These are phyloP conservation scores for Zarea fungicola DNA, from an alignment of 2,329 filamentous ascomycete species.

Conservation along the genomic window DNA sequence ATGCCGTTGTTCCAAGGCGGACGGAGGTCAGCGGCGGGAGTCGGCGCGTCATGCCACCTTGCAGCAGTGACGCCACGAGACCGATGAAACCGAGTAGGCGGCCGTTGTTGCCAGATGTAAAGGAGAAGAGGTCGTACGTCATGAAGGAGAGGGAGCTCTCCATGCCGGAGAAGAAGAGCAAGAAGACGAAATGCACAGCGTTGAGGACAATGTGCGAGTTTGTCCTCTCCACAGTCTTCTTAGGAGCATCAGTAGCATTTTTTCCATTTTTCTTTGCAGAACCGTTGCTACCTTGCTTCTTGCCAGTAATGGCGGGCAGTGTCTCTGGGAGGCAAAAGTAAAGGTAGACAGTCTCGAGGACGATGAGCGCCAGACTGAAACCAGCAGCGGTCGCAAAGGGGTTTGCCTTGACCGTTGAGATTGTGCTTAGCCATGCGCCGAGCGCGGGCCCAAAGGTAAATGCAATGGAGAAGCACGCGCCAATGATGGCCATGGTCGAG, in stretches of 20 bases:
- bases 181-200: slow-evolving; percentile 79
- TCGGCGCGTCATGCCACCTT: slow-evolving; percentile 84
- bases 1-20: slow-evolving; percentile 71
- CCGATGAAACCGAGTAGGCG: slow-evolving; percentile 86
- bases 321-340: slow-evolving; percentile 86
- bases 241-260: slow-evolving; percentile 18
- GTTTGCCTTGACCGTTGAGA: slow-evolving; percentile 75
- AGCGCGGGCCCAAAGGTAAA: slow-evolving; percentile 95
- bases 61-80: slow-evolving; percentile 83
- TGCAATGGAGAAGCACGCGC: slow-evolving; percentile 92
- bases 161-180: slow-evolving; percentile 97
- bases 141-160: slow-evolving; percentile 97
- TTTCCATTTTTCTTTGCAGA: slow-evolving; percentile 18
- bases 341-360: slow-evolving; percentile 82
- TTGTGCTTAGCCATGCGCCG: slow-evolving; percentile 76
- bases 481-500: slow-evolving; percentile 92
- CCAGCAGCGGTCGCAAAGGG: slow-evolving; percentile 91
- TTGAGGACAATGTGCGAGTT: slow-evolving; percentile 84
- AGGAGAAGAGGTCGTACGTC: slow-evolving; percentile 89
- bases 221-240: slow-evolving; percentile 46
- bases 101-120: slow-evolving; percentile 74
- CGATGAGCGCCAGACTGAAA: slow-evolving; percentile 78
- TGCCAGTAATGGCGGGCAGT: slow-evolving; percentile 52
- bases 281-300: slow-evolving; percentile 16
- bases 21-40: slow-evolving; percentile 77